phyloP scores from a whole-genome alignment of 106 monocot species.

The Dendrobium huoshanense region DNA sequence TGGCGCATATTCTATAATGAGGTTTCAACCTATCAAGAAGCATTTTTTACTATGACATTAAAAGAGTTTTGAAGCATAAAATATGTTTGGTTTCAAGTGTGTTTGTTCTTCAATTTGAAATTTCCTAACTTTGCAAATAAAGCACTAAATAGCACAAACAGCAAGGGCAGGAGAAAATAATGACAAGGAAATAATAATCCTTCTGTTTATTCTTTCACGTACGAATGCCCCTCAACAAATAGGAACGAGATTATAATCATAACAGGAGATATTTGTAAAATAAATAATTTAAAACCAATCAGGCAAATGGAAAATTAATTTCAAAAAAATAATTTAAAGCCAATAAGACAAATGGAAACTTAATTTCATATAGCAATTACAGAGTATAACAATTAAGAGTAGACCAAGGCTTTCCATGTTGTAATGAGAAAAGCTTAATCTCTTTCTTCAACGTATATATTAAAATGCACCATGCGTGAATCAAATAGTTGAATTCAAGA shows the following conservation, averaged over 20 bases:
- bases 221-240: too few relatives aligned
- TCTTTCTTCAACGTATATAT: background rate
- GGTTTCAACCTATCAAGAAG: background rate
- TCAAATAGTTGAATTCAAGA: background rate
- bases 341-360: background rate
- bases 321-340: background rate
- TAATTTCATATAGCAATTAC: background rate
- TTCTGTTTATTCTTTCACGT: too few relatives aligned
- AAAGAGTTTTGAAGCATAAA: too few relatives aligned
- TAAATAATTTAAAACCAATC: background rate
- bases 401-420: background rate
- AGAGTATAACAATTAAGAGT: background rate
- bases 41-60: too few relatives aligned
- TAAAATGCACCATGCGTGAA: background rate
- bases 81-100: too few relatives aligned
- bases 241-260: background rate
- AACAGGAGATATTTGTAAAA: background rate
- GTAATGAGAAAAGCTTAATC: background rate
- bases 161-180: background rate
- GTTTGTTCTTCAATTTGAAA: background rate
- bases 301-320: background rate
- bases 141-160: background rate
- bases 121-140: background rate
- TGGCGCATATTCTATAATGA: background rate
- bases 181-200: too few relatives aligned